These are phyloP conservation scores for Ascochyta koolunga DNA, from an alignment of 2,329 filamentous ascomycete genomes.

Conservation along the genomic window DNA sequence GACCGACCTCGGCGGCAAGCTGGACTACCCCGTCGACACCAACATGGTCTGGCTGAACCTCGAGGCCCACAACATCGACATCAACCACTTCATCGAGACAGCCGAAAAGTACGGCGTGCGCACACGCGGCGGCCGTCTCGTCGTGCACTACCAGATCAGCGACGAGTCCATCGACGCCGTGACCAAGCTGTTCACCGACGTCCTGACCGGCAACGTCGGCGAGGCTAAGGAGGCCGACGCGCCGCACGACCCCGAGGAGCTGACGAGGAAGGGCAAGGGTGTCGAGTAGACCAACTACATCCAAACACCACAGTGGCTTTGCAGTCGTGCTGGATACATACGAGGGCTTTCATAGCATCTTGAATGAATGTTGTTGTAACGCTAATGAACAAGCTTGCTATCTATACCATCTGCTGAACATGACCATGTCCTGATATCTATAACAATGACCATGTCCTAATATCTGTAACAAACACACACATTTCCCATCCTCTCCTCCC, in stretches of 20 bases:
- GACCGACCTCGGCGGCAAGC: slow-evolving; percentile 70
- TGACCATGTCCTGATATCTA: too few relatives aligned
- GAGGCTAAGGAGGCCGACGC: slow-evolving; percentile 27
- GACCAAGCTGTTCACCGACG: slow-evolving; percentile 44
- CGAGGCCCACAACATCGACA: slow-evolving; percentile 61
- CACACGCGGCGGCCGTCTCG: slow-evolving; percentile 64
- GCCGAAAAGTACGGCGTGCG: slow-evolving; percentile 64
- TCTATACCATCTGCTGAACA: too few relatives aligned
- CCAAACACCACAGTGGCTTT: too few relatives aligned
- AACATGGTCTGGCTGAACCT: slow-evolving; percentile 92
- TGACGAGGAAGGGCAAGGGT: slow-evolving; percentile 40
- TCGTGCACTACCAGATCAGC: slow-evolving; percentile 76
- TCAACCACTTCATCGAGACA: slow-evolving; percentile 60
- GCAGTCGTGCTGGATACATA: too few relatives aligned
- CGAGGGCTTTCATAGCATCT: too few relatives aligned
- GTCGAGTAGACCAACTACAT: slow-evolving; percentile 28
- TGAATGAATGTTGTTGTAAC: too few relatives aligned
- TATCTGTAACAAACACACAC: too few relatives aligned
- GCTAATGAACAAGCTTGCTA: too few relatives aligned
- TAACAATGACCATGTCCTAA: too few relatives aligned
- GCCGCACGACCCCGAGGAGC: slow-evolving; percentile 27
- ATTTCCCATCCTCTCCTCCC: too few relatives aligned
- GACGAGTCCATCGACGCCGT: slow-evolving; percentile 62
- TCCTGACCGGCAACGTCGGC: slow-evolving; percentile 28
- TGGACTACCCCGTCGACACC: slow-evolving; percentile 76